These are phyloP conservation scores for Euphorbia pulcherrima DNA, from an alignment of 345 rosid genomes.

Conservation along the genomic window DNA sequence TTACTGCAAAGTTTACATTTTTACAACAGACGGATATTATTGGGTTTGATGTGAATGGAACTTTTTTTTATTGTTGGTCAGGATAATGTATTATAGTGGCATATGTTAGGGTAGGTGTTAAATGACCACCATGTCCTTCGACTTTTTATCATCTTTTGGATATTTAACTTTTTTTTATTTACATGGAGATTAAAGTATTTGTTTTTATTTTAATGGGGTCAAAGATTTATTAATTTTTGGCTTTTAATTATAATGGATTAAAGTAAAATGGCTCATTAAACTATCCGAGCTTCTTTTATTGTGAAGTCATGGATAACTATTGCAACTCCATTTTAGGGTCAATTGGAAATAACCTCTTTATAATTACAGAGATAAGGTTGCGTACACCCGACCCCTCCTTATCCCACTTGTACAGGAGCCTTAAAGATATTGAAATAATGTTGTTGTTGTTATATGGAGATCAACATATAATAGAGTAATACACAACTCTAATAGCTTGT, in stretches of 20 bases:
- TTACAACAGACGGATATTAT: neutral
- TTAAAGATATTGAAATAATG: too few relatives aligned
- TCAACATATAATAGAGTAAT: neutral
- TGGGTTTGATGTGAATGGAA: neutral
- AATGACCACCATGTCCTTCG: neutral
- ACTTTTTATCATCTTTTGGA: neutral
- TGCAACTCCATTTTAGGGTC: too few relatives aligned
- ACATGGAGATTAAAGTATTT: constrained; percentile 4
- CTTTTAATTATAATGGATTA: too few relatives aligned
- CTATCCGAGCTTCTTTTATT: too few relatives aligned
- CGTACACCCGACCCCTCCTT: too few relatives aligned
- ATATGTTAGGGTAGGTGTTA: neutral
- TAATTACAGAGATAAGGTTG: too few relatives aligned
- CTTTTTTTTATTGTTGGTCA: constrained; percentile 4
- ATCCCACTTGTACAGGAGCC: too few relatives aligned
- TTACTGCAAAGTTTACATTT: neutral
- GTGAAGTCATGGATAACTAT: too few relatives aligned
- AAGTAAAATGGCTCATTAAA: too few relatives aligned
- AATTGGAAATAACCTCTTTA: too few relatives aligned
- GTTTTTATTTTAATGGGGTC: too few relatives aligned
- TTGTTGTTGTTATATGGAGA: neutral
- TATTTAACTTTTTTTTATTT: neutral
- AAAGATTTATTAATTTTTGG: too few relatives aligned
- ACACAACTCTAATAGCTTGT: neutral
- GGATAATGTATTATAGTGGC: neutral